Base-by-base conservation (phyloP, 2,329 filamentous ascomycete species). In the Aspergillus bombycis region DNA sequence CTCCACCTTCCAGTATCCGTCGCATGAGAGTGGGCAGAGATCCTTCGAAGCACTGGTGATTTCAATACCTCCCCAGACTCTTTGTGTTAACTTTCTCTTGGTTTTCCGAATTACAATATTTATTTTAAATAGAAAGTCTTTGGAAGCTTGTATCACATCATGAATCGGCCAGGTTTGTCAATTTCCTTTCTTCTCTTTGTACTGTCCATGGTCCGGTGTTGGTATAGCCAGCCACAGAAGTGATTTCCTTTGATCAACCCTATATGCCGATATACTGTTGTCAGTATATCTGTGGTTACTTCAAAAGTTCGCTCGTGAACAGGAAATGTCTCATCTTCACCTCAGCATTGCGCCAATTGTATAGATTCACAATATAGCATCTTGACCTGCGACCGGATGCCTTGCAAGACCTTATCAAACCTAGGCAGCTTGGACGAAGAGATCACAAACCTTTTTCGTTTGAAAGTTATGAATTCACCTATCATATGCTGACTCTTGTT, bases 81-180 rank as follows among this genome's bases (percentile, higher is more conserved):
- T 57, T 54, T 58, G 21, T 48, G 26, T 61, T 60, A 36, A 14
- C 57, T 55, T 46, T 43, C 52, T 63, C 58, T 41, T 50, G n/a
- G 54, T 34, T 58, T 19, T 23, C 38, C 61, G 58, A 30, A 45
- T 59, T 53, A 43, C 23, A 60, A 62, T 58, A 48, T 62, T 60
- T 53, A 38, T 62, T 45, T 46, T 61, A 63, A 64, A 56, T 53
- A 36, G 59, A 66, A 62, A 56, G 66, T 62, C 63, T 60, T 66
- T 60, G 58, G 34, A 63, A 61, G 65, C 58, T 62, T 46, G 60
- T 48, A 52, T 63, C 48, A 59, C 65, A 75, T 67, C 70, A 84
- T 84, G 81, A 83, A 84, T 78, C 77, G 79, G 72, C 78, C 79
- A 82, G 82, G 81, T 84, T 72, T 67, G 81, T 79, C 57, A 70